phyloP scores from a whole-genome alignment of 345 rosid genomes.

The Carallia brachiata region DNA sequence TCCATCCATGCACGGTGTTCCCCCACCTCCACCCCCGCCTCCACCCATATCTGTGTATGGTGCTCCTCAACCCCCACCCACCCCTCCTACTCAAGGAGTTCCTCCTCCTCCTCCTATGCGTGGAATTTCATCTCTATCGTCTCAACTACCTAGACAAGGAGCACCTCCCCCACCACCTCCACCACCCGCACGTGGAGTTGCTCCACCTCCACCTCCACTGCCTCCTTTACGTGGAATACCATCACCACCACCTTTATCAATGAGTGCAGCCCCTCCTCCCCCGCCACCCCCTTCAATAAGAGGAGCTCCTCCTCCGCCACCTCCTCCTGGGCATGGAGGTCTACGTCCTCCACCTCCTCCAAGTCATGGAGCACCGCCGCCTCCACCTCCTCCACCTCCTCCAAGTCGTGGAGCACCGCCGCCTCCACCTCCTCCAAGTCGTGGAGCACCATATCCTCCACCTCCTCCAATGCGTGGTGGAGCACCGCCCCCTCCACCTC shows the following conservation, averaged over 20 bases:
- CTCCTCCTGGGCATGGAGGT: slow-evolving; percentile 18
- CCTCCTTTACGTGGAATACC: slow-evolving; percentile 30
- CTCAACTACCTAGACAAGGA: slow-evolving; percentile 27
- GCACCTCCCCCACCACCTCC: slow-evolving; percentile 28
- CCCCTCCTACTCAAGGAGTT: not conserved
- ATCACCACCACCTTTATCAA: slow-evolving; percentile 23
- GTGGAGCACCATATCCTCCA: slow-evolving; percentile 20
- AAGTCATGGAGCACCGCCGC: slow-evolving; percentile 5
- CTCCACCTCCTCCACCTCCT: slow-evolving; percentile 27
- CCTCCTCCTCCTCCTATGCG: slow-evolving; percentile 11
- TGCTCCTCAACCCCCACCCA: slow-evolving; percentile 20
- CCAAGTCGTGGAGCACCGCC: slow-evolving; percentile 1
- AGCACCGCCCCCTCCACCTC: slow-evolving; percentile 39
- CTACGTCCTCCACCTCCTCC: slow-evolving; percentile 25
- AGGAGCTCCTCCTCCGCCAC: slow-evolving; percentile 25
- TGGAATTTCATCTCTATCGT: slow-evolving; percentile 21
- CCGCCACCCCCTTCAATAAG: slow-evolving; percentile 11
- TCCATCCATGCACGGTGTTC: not conserved
- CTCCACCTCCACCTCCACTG: slow-evolving; percentile 40
- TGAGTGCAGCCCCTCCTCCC: slow-evolving; percentile 24
- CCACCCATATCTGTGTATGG: not conserved
- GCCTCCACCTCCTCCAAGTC: slow-evolving; percentile 17
- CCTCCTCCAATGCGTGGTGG: slow-evolving; percentile 27
- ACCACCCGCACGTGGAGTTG: slow-evolving; percentile 19
- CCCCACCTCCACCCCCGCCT: slow-evolving; percentile 22